Evolutionary conservation across 148 eudicot species (phyloP), one percentile per base, ranked within the genome.

Genomic region (Rheum nobile): DNA sequence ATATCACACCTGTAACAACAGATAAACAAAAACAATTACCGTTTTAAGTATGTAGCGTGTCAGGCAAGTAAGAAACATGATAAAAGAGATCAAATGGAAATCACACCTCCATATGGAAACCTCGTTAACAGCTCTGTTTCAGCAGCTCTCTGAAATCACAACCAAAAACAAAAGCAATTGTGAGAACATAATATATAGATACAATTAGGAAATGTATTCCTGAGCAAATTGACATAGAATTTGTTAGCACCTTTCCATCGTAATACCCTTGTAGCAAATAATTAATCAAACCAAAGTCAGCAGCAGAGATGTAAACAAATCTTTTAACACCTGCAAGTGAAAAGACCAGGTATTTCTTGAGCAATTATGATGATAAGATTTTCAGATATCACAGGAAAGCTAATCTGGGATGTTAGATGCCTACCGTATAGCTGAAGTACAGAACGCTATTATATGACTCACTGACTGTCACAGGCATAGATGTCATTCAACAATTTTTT

Each of bases 71-170:
- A 13, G 67, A 48, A 29, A 73, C 8, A 31, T 73, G 6, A 34
- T 11, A 50, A 28, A 26, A 73, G 47, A 61, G 28, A 67, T 48
- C 29, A 38, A 71, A 24, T 31, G 34, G 76, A 54, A 74, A 74
- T 41, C 87, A 82, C 52, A 88, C 97, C 94, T 72, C 97, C 97
- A 82, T 91, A 91, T 10, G 97, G 87, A 80, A 89, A 91, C 72
- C 83, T 91, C 41, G 97, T 87, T 63, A 89, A 78, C 75, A 91
- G 74, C 87, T 89, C 97, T 26, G 92, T 86, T 78, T 91, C 97
- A 81, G 97, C 89, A 72, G 97, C 94, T 78, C 97, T 81, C 97
- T 91, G 83, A 68, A 74, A 71, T 28, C 17, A n/a, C 26, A 38
- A 39, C 8, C 31, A 39, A 71, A 71, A 37, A 10, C 31, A 41